These are phyloP conservation scores for Atalantia buxifolia DNA, from an alignment of 345 rosid genomes.

Conservation along the genomic window DNA sequence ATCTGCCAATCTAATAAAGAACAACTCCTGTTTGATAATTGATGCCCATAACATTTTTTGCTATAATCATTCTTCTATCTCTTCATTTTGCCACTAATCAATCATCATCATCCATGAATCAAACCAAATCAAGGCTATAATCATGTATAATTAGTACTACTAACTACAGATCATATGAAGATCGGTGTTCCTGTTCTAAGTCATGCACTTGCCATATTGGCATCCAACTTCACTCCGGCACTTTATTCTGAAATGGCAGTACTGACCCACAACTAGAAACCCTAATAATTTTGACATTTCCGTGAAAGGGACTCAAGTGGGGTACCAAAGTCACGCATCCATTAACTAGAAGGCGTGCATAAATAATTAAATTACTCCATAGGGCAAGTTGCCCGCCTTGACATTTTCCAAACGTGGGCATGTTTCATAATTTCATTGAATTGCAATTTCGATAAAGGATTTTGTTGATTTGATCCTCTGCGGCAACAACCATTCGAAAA, in stretches of 20 bases:
- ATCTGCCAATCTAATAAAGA: too few relatives aligned
- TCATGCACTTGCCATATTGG: too few relatives aligned
- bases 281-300: constrained; percentile 7
- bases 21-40: background rate
- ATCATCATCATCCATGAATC: background rate
- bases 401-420: constrained; percentile 11
- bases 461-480: constrained; percentile 5
- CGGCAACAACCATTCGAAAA: background rate
- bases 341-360: background rate
- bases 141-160: background rate
- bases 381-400: background rate
- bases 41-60: background rate
- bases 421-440: background rate
- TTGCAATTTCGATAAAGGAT: background rate
- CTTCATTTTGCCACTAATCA: background rate
- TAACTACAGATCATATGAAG: background rate
- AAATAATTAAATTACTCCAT: background rate
- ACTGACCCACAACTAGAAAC: constrained; percentile 4
- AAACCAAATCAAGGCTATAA: background rate
- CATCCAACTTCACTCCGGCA: background rate
- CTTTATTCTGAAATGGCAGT: background rate
- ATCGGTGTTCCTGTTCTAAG: background rate
- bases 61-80: background rate
- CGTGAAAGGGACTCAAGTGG: background rate
- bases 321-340: background rate